phyloP scores from a whole-genome alignment of 257 asterid species.

The Nicotiana tomentosiformis region DNA sequence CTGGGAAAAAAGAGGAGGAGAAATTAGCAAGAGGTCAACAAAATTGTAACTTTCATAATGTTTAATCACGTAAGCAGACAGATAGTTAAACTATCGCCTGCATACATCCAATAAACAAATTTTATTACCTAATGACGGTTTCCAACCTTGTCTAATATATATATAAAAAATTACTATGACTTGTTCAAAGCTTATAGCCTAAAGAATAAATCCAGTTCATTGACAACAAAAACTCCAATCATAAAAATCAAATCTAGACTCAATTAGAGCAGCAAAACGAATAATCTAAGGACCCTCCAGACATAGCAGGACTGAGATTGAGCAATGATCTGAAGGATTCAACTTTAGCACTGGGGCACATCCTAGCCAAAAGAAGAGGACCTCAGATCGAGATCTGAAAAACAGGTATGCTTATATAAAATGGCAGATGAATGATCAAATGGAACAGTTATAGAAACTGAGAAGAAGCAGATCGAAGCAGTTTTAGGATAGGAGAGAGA shows the following conservation, averaged over 20 bases:
- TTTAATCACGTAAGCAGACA: slow-evolving; percentile 4
- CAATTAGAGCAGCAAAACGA: neutral
- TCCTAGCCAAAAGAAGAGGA: neutral
- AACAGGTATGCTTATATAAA: neutral
- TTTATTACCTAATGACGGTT: neutral
- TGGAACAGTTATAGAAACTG: neutral
- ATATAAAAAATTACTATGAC: neutral
- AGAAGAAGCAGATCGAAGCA: slow-evolving; percentile 4
- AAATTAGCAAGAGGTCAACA: neutral
- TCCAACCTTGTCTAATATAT: neutral
- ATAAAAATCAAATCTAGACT: neutral
- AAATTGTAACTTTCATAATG: neutral
- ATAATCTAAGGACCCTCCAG: neutral
- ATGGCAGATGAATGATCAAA: neutral
- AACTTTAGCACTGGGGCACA: neutral
- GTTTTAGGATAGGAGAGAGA: slow-evolving; percentile 23
- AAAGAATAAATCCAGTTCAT: neutral
- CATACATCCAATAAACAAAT: neutral
- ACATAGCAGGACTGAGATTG: neutral
- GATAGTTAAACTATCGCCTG: neutral
- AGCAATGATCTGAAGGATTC: neutral
- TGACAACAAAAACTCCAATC: neutral
- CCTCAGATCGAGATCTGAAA: slow-evolving; percentile 10
- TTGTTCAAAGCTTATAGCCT: neutral
- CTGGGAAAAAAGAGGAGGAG: neutral